Percentiles rank a stretch among this genome's conserved stretches.
Conservation (phyloP, 371 early-diverging fungal species). For the Mortierella sp. region DNA sequence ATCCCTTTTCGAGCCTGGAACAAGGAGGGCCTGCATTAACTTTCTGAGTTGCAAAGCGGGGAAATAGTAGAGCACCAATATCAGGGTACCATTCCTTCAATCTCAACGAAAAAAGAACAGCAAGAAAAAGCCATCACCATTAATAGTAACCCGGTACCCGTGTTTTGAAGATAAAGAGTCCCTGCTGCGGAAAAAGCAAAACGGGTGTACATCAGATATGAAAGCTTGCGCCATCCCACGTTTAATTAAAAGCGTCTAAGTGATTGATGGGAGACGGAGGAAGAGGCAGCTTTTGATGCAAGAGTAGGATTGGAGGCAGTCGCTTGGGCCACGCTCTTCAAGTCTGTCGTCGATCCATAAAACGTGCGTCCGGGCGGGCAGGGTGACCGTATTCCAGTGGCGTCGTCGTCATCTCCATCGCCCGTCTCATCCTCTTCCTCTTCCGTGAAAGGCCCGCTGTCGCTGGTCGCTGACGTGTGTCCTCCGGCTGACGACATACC, state of each 20-base stretch:
- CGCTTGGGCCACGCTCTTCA: conserved; percentile 30
- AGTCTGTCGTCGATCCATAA: conserved; percentile 29
- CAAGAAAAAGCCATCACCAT: neutral
- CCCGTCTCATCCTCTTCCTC: conserved; percentile 12
- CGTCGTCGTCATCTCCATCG: conserved; percentile 35
- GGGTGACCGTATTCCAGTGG: conserved; percentile 31
- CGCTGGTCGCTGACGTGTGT: neutral
- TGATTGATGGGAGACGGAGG: neutral
- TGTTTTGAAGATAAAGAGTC: neutral
- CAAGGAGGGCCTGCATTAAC: neutral
- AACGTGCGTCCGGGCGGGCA: conserved; percentile 47
- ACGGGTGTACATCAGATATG: neutral
- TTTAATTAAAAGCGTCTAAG: conserved; percentile 2
- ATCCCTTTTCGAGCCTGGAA: neutral
- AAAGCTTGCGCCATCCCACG: neutral
- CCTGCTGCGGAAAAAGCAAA: neutral
- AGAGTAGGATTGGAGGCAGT: conserved; percentile 12
- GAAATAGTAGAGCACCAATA: neutral
- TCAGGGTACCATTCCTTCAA: neutral
- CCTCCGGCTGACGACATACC: neutral
- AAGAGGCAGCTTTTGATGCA: neutral
- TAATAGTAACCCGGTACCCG: neutral
- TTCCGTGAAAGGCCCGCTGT: neutral
- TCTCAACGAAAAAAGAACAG: neutral
- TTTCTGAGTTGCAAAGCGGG: conserved; percentile 1